Conservation (phyloP, 225 moss, liverwort and hornwort genomes). For the Bryoerythrophyllum caledonicum region DNA sequence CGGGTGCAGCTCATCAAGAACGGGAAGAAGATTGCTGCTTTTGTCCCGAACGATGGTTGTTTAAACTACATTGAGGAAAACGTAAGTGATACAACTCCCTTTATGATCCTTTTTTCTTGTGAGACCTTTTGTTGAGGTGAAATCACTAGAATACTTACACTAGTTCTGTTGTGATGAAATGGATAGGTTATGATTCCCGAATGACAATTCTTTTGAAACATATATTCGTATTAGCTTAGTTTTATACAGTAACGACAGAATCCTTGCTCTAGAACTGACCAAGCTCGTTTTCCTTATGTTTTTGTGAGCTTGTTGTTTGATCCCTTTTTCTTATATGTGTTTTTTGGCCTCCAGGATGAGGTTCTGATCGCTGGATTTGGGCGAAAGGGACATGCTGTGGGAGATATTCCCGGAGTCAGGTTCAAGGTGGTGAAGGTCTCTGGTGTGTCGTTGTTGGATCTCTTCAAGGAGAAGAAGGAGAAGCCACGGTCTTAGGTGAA, state of each 20-base stretch:
- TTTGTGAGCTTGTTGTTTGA: not conserved
- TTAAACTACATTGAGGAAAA: conserved; percentile 97
- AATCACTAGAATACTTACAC: too few relatives aligned
- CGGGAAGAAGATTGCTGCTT: conserved; percentile 91
- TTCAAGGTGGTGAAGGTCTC: conserved; percentile 95
- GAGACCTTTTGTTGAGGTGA: not conserved
- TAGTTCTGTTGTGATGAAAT: too few relatives aligned
- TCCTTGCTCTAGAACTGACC: too few relatives aligned
- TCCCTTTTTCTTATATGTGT: not conserved
- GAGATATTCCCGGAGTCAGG: conserved; percentile 92
- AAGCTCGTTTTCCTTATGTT: too few relatives aligned
- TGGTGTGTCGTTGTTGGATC: conserved; percentile 81
- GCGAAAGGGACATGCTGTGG: conserved; percentile 87
- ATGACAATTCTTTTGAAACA: too few relatives aligned
- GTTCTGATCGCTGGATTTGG: conserved; percentile 92
- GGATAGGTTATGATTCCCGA: too few relatives aligned
- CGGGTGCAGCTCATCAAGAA: conserved; percentile 94
- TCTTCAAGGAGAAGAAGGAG: conserved; percentile 96
- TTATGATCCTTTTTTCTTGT: not conserved
- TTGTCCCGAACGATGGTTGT: conserved; percentile 95
- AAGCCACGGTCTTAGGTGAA: conserved; percentile 87
- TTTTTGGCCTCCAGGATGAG: conserved; percentile 64
- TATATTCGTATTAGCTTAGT: too few relatives aligned
- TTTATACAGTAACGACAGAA: too few relatives aligned
- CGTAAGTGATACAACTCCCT: conserved; percentile 42